These are phyloP conservation scores for Nematocida sp. DNA, from an alignment of 371 early-diverging fungal species.

Conservation along the genomic window DNA sequence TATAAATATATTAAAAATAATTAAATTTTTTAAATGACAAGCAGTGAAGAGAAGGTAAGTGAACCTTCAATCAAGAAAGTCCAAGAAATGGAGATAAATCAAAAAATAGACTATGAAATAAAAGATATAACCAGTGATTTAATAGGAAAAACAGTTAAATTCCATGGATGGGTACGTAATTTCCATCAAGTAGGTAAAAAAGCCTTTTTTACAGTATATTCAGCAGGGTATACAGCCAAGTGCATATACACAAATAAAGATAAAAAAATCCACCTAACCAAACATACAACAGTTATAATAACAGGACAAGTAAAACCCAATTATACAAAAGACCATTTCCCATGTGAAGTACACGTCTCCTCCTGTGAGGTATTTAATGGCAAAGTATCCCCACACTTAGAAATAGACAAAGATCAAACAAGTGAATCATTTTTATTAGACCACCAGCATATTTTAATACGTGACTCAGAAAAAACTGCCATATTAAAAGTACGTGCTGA, in stretches of 20 bases:
- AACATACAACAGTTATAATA: slow-evolving; percentile 64
- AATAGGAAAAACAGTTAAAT: slow-evolving; percentile 60
- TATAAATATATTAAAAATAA: no score
- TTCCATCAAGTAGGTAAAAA: slow-evolving; percentile 53
- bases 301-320: slow-evolving; percentile 64
- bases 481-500: slow-evolving; percentile 83
- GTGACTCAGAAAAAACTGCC: slow-evolving; percentile 82
- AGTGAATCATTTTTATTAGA: slow-evolving; percentile 79
- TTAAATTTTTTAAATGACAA: no score
- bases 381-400: slow-evolving; percentile 63
- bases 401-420: slow-evolving; percentile 74
- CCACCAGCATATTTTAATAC: slow-evolving; percentile 90
- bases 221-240: slow-evolving; percentile 63
- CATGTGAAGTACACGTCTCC: slow-evolving; percentile 67
- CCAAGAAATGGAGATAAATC: not conserved
- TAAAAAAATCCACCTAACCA: slow-evolving; percentile 59
- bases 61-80: not conserved
- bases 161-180: slow-evolving; percentile 68
- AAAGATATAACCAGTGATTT: slow-evolving; percentile 46
- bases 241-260: slow-evolving; percentile 56
- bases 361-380: slow-evolving; percentile 59
- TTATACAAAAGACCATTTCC: slow-evolving; percentile 62
- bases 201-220: slow-evolving; percentile 64
- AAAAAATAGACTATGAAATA: slow-evolving; percentile 11
- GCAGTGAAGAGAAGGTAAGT: not conserved